A percentile compares a stretch with the other conserved stretches of the same genome.
These are phyloP conservation scores for Dioscorea zingiberensis DNA, from an alignment of 106 monocot genomes.

Conservation along the genomic window DNA sequence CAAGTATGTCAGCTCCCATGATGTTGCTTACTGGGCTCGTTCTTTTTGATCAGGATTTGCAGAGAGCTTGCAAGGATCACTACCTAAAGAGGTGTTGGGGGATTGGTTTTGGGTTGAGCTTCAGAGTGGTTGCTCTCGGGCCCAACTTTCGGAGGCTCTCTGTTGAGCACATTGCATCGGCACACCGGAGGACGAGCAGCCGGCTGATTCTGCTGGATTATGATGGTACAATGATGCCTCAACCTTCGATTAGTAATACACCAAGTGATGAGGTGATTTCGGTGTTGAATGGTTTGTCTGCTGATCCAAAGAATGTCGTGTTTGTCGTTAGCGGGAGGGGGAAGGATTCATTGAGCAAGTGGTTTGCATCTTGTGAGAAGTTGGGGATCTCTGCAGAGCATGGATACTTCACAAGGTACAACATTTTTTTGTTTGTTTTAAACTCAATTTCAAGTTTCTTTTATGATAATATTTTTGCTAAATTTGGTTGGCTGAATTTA, in stretches of 20 bases:
- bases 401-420: slow-evolving; percentile 67
- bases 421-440: neutral
- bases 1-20: slow-evolving; percentile 75
- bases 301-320: slow-evolving; percentile 76
- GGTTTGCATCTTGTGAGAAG: slow-evolving; percentile 69
- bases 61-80: slow-evolving; percentile 82
- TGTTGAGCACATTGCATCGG: slow-evolving; percentile 63
- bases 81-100: slow-evolving; percentile 76
- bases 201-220: slow-evolving; percentile 85
- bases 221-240: slow-evolving; percentile 90
- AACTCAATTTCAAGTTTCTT: neutral
- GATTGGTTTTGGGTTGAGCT: slow-evolving; percentile 85
- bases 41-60: slow-evolving; percentile 91
- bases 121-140: slow-evolving; percentile 71
- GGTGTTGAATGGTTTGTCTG: slow-evolving; percentile 54
- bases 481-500: too few species aligned
- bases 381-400: slow-evolving; percentile 91
- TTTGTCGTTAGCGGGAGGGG: slow-evolving; percentile 88
- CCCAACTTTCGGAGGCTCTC: slow-evolving; percentile 81
- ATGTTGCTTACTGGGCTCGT: slow-evolving; percentile 82
- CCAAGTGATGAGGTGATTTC: slow-evolving; percentile 71
- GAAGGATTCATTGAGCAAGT: slow-evolving; percentile 69
- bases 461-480: too few species aligned
- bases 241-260: slow-evolving; percentile 49
- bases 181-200: slow-evolving; percentile 42